A percentile compares a stretch with the other conserved stretches of the same genome.
phyloP scores from a whole-genome alignment of 2,329 filamentous ascomycete genomes.

The Podosphaera xanthii region DNA sequence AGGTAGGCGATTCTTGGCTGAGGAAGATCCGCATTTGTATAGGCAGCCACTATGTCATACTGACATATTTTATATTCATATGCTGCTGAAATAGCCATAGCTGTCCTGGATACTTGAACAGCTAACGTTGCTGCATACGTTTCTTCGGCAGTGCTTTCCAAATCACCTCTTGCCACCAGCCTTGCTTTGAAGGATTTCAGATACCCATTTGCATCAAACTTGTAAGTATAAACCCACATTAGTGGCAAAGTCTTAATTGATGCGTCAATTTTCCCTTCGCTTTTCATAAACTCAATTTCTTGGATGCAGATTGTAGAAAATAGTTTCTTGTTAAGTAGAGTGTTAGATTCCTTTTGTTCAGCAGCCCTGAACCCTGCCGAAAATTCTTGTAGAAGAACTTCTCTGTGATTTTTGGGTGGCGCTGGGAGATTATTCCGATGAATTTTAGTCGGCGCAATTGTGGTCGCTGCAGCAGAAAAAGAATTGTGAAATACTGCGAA shows the following conservation, averaged over 20 bases:
- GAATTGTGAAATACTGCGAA: too few species aligned
- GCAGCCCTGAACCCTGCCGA: neutral
- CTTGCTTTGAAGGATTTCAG: too few species aligned
- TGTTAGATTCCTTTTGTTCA: neutral
- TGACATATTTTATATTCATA: neutral
- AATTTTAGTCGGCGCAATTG: too few species aligned
- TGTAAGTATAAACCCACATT: neutral
- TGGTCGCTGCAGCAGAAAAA: too few species aligned
- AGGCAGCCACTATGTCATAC: neutral
- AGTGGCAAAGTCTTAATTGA: slow-evolving; percentile 4
- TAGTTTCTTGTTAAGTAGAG: too few species aligned
- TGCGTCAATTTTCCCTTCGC: neutral
- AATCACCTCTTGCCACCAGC: slow-evolving; percentile 3
- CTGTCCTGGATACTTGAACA: neutral
- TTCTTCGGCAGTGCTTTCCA: slow-evolving; percentile 3
- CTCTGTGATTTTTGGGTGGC: neutral
- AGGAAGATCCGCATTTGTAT: too few species aligned
- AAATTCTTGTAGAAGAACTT: neutral
- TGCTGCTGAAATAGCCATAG: neutral
- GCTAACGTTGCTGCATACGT: slow-evolving; percentile 1
- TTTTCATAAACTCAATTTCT: neutral
- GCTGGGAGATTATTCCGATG: too few species aligned
- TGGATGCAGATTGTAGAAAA: too few species aligned
- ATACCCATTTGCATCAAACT: too few species aligned
- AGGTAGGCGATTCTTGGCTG: too few species aligned